Evolutionary conservation across 2,329 filamentous ascomycete genomes (phyloP), one percentile per base, ranked within the genome.

Genomic region (Zymoseptoria brevis): DNA sequence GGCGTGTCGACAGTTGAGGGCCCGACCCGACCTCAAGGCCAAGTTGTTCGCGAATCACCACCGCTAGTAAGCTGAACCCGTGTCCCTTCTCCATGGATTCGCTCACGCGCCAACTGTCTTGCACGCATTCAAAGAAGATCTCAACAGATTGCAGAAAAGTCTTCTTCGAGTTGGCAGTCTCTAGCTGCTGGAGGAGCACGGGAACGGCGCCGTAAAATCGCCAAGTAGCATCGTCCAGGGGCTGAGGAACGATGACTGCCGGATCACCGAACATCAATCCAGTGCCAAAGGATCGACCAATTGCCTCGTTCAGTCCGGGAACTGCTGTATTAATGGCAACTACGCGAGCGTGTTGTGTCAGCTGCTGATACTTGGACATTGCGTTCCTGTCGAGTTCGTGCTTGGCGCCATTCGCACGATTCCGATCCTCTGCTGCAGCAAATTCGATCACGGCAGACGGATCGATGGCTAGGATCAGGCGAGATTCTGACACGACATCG

Each of bases 51-150:
- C 90, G 86, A 22, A 99, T 76, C 19, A 97, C 80, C 73, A 91
- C 85, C 49, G 88, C 88, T 55, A 99, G 77, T 41, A 97, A 89
- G 24, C 89, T 88, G 71, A 96, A 99, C 0, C 93, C 95, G 66
- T 95, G 94, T 60, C 96, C 91, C 68, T 89, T 87, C 73, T 99
- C 94, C 88, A 99, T 96, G 24, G 94, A 92, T 72, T 99, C 95
- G 66, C 94, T 97, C 66, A 97, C 97, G 64, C 94, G 84, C 94
- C 95, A 99, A 71, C 89, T 97, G 64, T 89, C 87, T 65, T 89
- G 87, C 54, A 96, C 88, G 61, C 89, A 90, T 64, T 89, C 85
- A 62, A 96, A 91, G 24, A 96, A 79, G 68, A 95, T 88, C 68
- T 95, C 86, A 2, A 95, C 85, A 1, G 92, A 86, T 57, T 89